Evolutionary conservation across 2,329 filamentous ascomycete genomes (phyloP).

Genomic region (Colletotrichum sp.): DNA sequence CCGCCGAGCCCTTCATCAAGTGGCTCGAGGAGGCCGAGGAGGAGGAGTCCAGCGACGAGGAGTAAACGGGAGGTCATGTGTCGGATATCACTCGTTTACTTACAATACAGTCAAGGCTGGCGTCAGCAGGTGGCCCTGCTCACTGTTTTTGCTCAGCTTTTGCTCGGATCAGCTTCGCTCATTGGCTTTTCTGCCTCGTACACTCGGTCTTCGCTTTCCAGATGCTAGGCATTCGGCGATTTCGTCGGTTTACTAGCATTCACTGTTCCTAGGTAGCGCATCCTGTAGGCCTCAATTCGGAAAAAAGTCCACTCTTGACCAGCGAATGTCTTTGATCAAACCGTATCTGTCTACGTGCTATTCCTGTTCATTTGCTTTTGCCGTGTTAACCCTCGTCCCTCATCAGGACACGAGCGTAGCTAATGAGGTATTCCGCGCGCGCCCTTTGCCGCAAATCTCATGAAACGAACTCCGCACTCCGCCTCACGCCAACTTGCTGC

Average conservation of each 20-base stretch:
- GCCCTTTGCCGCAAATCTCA: neutral
- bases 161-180: neutral
- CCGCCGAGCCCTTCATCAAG: conserved; percentile 89
- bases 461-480: neutral
- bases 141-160: neutral
- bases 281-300: neutral
- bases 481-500: neutral
- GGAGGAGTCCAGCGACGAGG: conserved; percentile 69
- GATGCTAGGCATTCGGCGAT: neutral
- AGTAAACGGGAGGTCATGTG: conserved; percentile 30
- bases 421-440: neutral
- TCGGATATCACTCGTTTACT: neutral
- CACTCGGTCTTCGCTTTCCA: neutral
- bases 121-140: neutral
- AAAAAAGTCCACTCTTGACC: neutral
- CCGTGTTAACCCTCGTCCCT: neutral
- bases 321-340: neutral
- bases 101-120: neutral
- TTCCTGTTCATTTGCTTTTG: neutral
- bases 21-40: conserved; percentile 92
- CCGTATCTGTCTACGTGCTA: neutral
- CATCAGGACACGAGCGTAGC: neutral
- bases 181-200: neutral
- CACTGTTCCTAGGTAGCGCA: neutral
- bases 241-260: neutral